These are phyloP conservation scores for Paecilomyces sp. DNA, from an alignment of 2,329 filamentous ascomycete species.

Conservation along the genomic window DNA sequence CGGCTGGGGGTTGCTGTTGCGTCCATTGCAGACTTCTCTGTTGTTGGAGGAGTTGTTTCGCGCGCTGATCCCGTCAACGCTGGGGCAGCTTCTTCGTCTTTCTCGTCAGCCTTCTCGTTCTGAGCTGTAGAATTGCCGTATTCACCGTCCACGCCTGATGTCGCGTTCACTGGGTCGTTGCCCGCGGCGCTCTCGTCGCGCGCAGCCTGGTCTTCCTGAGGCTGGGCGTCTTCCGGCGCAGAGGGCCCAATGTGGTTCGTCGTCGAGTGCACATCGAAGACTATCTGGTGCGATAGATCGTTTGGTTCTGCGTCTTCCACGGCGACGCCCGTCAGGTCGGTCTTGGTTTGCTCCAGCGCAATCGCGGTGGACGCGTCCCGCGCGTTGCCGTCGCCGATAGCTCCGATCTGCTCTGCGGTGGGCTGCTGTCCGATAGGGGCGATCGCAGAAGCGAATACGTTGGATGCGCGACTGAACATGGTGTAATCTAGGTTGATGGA, in stretches of 20 bases:
- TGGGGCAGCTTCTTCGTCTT: background rate
- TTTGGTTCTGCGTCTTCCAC: background rate
- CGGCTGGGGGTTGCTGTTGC: background rate
- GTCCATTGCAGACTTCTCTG: background rate
- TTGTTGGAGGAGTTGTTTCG: background rate
- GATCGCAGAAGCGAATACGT: background rate
- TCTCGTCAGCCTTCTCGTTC: background rate
- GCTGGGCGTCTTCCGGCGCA: background rate
- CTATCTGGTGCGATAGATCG: background rate
- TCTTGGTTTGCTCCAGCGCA: background rate
- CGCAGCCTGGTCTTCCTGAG: no score
- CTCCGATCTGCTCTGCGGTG: background rate
- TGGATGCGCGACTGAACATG: background rate
- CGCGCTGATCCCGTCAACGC: background rate
- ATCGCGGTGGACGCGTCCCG: background rate
- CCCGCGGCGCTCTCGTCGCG: background rate
- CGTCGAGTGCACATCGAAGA: background rate
- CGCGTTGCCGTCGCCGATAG: background rate
- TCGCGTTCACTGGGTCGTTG: background rate
- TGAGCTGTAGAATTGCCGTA: background rate
- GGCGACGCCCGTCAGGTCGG: background rate
- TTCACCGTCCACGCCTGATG: background rate
- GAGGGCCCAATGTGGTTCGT: background rate
- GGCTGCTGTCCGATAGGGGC: background rate
- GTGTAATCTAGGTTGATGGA: background rate